A percentile compares a stretch with the other conserved stretches of the same genome.
Conservation (phyloP, 805 yeast species). For the Metschnikowia koreensis region DNA sequence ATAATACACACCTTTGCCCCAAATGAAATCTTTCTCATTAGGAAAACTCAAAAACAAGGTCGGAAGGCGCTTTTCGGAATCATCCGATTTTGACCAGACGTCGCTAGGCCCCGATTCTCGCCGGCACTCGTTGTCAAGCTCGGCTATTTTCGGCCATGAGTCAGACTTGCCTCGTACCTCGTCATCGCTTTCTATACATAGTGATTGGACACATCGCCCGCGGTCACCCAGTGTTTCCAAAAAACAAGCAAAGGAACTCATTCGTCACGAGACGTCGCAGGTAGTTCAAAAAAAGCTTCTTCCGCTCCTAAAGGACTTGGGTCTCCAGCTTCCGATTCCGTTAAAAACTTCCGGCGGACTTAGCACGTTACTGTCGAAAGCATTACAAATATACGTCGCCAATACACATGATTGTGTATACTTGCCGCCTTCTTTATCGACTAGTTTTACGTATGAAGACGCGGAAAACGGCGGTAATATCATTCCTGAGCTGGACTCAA, state of each 20-base stretch:
- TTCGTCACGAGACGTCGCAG: constrained; percentile 38
- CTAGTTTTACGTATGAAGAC: constrained; percentile 43
- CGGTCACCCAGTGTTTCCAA: constrained; percentile 22
- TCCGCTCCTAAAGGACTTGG: constrained; percentile 32
- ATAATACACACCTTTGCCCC: too few relatives aligned
- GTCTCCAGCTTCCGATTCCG: constrained; percentile 40
- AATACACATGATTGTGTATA: constrained; percentile 41
- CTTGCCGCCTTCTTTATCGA: constrained; percentile 38
- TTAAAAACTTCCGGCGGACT: constrained; percentile 28
- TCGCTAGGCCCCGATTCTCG: constrained; percentile 14
- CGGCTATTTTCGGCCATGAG: constrained; percentile 23
- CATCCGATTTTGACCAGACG: constrained; percentile 23
- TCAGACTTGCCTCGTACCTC: constrained; percentile 8
- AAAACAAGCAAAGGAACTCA: constrained; percentile 35
- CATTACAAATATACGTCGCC: constrained; percentile 33
- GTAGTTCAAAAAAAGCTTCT: constrained; percentile 36
- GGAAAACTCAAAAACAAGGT: constrained; percentile 31
- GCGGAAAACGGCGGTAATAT: constrained; percentile 37
- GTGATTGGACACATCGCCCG: constrained; percentile 11
- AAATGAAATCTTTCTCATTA: constrained; percentile 17
- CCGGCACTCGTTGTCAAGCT: constrained; percentile 23
- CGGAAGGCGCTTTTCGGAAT: constrained; percentile 27
- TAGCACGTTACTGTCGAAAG: constrained; percentile 26
- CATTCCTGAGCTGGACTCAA: constrained; percentile 16
- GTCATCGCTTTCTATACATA: constrained; percentile 7